Conservation (phyloP, 805 yeast species). For the Metschnikowia lunata region DNA sequence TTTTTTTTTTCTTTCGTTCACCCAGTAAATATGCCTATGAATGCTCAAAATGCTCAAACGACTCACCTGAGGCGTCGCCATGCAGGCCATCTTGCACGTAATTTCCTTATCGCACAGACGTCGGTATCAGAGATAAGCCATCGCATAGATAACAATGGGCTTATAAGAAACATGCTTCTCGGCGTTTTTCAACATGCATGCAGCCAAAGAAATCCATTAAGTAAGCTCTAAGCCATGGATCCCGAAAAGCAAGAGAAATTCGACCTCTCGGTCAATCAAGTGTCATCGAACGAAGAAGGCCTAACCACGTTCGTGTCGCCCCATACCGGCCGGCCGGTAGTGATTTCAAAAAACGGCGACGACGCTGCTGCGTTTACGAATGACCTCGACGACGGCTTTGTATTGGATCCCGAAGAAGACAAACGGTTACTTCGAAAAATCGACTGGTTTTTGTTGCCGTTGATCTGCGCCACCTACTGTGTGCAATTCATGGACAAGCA, state of each 20-base stretch:
- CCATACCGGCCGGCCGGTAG: slow-evolving; percentile 17
- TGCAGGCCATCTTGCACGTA: no score
- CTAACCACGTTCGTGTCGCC: slow-evolving; percentile 16
- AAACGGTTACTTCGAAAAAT: slow-evolving; percentile 22
- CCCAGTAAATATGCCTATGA: no score
- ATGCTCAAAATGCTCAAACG: no score
- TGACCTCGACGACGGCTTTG: slow-evolving; percentile 25
- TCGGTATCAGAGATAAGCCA: no score
- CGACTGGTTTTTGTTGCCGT: slow-evolving; percentile 47
- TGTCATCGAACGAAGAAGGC: slow-evolving; percentile 6
- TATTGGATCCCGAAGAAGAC: slow-evolving; percentile 26
- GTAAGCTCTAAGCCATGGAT: background rate
- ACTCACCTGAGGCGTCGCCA: no score
- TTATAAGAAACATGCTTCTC: no score
- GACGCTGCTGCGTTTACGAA: slow-evolving; percentile 41
- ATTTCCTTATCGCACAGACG: no score
- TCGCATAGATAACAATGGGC: no score
- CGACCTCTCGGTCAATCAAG: slow-evolving; percentile 3
- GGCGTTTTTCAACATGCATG: no score
- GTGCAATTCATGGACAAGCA: slow-evolving; percentile 60
- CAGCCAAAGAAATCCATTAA: no score
- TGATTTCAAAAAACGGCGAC: slow-evolving; percentile 29
- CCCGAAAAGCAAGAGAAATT: slow-evolving; percentile 1
- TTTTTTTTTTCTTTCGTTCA: no score
- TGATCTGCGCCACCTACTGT: slow-evolving; percentile 46